Conservation (phyloP, 768 basidiomycete genomes). For the Zangia roseola region DNA sequence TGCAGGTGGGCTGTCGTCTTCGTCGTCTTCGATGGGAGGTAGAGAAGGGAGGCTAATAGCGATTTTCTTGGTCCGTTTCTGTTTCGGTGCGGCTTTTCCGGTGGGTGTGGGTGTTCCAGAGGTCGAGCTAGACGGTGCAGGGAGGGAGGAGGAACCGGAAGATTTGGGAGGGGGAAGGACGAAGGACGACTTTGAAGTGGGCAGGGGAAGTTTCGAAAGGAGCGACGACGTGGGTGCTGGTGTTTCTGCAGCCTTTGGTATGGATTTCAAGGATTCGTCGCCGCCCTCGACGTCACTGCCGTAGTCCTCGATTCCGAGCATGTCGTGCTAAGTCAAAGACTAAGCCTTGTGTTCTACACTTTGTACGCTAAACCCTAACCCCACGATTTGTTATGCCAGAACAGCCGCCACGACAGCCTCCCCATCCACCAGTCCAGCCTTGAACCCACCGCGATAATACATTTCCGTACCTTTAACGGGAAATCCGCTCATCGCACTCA, state of each 20-base stretch:
- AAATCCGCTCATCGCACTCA: constrained; percentile 17
- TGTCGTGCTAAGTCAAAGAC: constrained; percentile 33
- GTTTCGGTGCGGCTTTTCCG: constrained; percentile 25
- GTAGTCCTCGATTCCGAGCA: constrained; percentile 78
- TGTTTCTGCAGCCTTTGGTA: constrained; percentile 6
- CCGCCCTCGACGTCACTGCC: constrained; percentile 70
- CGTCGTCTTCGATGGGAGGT: constrained; percentile 38
- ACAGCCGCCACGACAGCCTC: constrained; percentile 13
- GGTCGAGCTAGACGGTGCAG: constrained; percentile 17
- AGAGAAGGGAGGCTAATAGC: constrained; percentile 37
- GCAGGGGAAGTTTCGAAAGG: constrained; percentile 23
- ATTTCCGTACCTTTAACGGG: constrained; percentile 9
- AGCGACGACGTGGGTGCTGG: constrained; percentile 10
- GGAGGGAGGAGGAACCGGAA: constrained; percentile 30
- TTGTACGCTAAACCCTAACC: too few species aligned
- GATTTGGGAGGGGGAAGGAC: constrained; percentile 37
- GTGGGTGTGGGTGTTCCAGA: constrained; percentile 4
- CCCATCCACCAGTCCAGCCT: constrained; percentile 11
- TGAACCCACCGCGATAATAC: constrained; percentile 15
- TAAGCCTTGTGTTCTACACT: too few species aligned
- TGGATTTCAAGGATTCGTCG: constrained; percentile 32
- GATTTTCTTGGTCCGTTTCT: constrained; percentile 43
- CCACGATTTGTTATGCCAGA: too few species aligned
- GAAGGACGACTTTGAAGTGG: constrained; percentile 31
- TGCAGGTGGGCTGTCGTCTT: constrained; percentile 51